phyloP scores from a whole-genome alignment of 202 grass and related monocot genomes.

The Panicum virgatum region DNA sequence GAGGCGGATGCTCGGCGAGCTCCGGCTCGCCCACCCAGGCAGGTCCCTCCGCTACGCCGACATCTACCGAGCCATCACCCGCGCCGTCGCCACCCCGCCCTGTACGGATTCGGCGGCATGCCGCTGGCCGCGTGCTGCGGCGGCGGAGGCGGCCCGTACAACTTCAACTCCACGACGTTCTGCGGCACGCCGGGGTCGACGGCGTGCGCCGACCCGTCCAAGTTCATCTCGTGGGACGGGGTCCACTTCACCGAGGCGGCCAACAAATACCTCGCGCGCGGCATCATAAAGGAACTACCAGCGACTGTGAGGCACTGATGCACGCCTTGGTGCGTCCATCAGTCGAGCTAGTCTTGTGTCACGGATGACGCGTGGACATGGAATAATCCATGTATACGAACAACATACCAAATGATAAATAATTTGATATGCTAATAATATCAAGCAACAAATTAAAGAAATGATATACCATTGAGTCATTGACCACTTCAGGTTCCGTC shows the following conservation, averaged over 20 bases:
- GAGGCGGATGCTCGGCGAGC: background rate
- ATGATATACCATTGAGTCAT: too few relatives aligned
- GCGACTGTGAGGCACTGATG: too few relatives aligned
- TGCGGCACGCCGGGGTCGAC: background rate
- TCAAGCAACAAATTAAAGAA: too few relatives aligned
- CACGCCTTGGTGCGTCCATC: too few relatives aligned
- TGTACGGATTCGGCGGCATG: background rate
- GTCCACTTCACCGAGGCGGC: slow-evolving; percentile 32
- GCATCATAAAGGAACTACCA: background rate
- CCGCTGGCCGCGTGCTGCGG: slow-evolving; percentile 23
- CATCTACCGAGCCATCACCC: slow-evolving; percentile 11
- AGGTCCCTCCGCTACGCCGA: slow-evolving; percentile 34
- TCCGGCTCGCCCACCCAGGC: background rate
- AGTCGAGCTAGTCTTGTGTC: too few relatives aligned
- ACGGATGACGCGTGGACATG: too few relatives aligned
- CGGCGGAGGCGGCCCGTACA: slow-evolving; percentile 8
- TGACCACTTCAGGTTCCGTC: too few relatives aligned
- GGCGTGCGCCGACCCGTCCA: background rate
- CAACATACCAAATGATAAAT: too few relatives aligned
- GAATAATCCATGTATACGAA: too few relatives aligned
- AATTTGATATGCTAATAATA: too few relatives aligned
- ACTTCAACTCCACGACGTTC: background rate
- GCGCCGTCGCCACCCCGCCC: background rate
- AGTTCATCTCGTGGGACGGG: slow-evolving; percentile 21
- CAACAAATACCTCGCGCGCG: background rate